Conservation (phyloP, 2,329 filamentous ascomycete genomes). For the Botrytis porri region DNA sequence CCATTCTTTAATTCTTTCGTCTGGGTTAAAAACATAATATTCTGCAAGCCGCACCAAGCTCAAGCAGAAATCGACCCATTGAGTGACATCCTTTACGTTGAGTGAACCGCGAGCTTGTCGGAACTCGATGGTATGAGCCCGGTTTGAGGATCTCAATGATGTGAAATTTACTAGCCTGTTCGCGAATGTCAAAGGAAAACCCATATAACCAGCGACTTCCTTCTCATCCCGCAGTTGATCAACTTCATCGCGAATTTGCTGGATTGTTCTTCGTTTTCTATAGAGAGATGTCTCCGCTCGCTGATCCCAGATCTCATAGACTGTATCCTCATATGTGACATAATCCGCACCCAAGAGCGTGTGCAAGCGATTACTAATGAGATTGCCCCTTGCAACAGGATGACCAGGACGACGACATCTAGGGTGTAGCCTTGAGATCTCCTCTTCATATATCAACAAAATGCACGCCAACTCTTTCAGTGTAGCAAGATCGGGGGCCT, state of each 20-base stretch:
- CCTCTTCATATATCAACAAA: constrained; percentile 32
- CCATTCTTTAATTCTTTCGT: constrained; percentile 21
- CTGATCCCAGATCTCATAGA: neutral
- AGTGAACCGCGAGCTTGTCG: constrained; percentile 31
- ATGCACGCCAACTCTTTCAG: constrained; percentile 30
- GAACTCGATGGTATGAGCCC: constrained; percentile 31
- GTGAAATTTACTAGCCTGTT: constrained; percentile 27
- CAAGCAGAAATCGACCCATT: constrained; percentile 33
- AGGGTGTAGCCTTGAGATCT: constrained; percentile 31
- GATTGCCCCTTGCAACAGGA: constrained; percentile 10
- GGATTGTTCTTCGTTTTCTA: neutral
- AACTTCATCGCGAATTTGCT: constrained; percentile 4
- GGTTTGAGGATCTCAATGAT: neutral
- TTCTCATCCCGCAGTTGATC: neutral
- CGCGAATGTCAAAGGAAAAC: constrained; percentile 16
- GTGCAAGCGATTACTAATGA: constrained; percentile 28
- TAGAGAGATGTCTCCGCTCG: neutral
- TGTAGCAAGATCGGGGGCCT: constrained; percentile 25
- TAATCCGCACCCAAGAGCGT: constrained; percentile 1
- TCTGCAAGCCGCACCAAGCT: constrained; percentile 28
- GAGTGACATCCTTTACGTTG: constrained; percentile 22
- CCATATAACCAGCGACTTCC: constrained; percentile 19
- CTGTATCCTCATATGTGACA: neutral
- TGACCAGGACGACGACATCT: constrained; percentile 28
- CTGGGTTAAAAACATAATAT: constrained; percentile 22